Evolutionary conservation across 371 early-diverging fungal species (phyloP), one percentile per base, ranked within the genome.

Genomic region (Mucor velutinosus): DNA sequence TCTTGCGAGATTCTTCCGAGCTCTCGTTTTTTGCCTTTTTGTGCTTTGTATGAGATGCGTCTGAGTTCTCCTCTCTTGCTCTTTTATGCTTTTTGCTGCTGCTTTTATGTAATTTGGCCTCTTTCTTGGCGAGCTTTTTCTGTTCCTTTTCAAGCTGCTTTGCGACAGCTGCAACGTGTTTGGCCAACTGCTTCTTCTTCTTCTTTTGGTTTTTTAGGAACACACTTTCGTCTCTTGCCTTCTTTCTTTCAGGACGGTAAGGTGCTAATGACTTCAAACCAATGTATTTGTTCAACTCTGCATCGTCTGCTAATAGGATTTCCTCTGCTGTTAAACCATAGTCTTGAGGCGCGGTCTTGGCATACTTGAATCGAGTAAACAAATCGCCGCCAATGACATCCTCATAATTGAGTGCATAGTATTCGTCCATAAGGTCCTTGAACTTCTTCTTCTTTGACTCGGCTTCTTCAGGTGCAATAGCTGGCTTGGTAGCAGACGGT

Each of bases 351-450:
- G 89, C 86, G 14, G 94, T 93, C 75, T 92, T 85, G 37, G 84
- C 76, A 83, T 98, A 98, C 75, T 94, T 95, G 86, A 96, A 98
- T 51, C 96, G 84, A 0, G 94, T 94, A 4, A 93, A 92, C 19
- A 93, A 47, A 70, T 92, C 97, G 32, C 92, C 96, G 35, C 93
- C 95, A 74, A 95, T 87, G 70, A 95, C 89, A 75, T 97, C 98
- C 76, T 97, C 97, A 74, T 94, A 94, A 75, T 94, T 92, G n/a
- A 97, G 84, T 47, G 93, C 87, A 76, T 96, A 94, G 76, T 92
- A 92, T 63, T 98, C 94, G 45, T 96, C 96, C 83, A 95, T 71
- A 58, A 93, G 87, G 37, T 91, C 76, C 73, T 88, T 65, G 59
- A 75, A 51, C 30, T 77, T 71, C 71, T 74, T 39, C 64, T 74